phyloP scores from a whole-genome alignment of 176 grass and related monocot species.

The Chrysopogon serrulatus region DNA sequence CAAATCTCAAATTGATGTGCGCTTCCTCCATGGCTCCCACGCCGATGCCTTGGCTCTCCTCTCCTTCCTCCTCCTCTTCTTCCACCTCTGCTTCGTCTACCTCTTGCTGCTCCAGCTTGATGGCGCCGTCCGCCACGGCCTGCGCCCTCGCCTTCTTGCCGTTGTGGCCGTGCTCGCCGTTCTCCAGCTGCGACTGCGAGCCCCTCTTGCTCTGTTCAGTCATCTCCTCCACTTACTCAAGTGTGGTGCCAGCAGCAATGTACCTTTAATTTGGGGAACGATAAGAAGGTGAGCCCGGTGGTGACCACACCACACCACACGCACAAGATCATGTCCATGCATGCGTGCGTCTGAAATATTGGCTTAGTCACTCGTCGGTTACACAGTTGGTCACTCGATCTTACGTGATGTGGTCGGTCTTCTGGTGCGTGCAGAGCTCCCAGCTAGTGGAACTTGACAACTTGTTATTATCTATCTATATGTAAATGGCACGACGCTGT shows the following conservation, averaged over 20 bases:
- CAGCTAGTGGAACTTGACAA: no score
- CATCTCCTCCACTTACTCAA: background rate
- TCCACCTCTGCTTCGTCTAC: background rate
- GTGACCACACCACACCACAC: background rate
- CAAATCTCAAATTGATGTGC: slow-evolving; percentile 6
- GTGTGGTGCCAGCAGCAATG: background rate
- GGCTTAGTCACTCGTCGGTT: no score
- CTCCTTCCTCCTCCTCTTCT: slow-evolving; percentile 5
- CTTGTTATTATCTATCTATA: no score
- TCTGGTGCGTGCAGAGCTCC: no score
- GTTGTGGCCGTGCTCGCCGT: background rate
- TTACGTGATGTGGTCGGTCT: no score
- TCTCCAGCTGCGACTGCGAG: background rate
- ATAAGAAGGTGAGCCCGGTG: background rate
- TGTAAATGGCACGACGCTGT: no score
- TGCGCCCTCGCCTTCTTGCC: slow-evolving; percentile 4
- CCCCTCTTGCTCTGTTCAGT: background rate
- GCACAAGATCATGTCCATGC: no score
- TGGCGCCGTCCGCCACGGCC: background rate
- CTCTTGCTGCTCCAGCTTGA: slow-evolving; percentile 1
- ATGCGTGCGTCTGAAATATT: no score
- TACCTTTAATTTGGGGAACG: background rate
- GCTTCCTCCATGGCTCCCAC: background rate
- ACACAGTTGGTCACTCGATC: no score
- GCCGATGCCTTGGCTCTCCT: background rate